phyloP scores from a whole-genome alignment of 2,329 filamentous ascomycete genomes.

The Fusarium sacchari region DNA sequence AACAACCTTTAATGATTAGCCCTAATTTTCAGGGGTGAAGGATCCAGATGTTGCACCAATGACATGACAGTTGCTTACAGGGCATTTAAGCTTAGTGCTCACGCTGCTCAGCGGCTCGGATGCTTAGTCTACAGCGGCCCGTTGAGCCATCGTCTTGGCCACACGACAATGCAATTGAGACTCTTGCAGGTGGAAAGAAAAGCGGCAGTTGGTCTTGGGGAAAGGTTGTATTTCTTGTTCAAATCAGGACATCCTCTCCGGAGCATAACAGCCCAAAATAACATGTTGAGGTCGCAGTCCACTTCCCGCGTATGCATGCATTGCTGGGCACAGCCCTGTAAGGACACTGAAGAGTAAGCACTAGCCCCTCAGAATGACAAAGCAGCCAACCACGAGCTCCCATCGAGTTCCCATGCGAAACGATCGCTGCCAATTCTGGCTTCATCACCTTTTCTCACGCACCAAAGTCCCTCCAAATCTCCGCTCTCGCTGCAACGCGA shows the following conservation, averaged over 20 bases:
- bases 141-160: neutral
- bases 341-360: neutral
- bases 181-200: neutral
- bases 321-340: neutral
- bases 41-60: neutral
- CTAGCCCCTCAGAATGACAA: constrained; percentile 8
- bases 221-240: neutral
- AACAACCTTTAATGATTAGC: neutral
- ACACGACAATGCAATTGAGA: neutral
- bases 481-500: neutral
- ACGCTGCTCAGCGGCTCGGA: neutral
- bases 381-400: neutral
- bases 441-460: neutral
- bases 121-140: neutral
- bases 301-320: neutral
- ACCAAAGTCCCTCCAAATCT: constrained; percentile 11
- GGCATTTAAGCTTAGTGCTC: constrained; percentile 1
- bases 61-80: neutral
- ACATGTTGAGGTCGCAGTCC: neutral
- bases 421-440: constrained; percentile 13
- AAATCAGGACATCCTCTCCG: neutral
- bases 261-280: neutral
- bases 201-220: neutral
- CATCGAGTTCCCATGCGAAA: neutral
- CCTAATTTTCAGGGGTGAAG: constrained; percentile 4